Percentiles rank a stretch among this genome's conserved stretches.
These are phyloP conservation scores for Thecaphora thlaspeos DNA, from an alignment of 1,284 basidiomycete genomes.

Conservation along the genomic window DNA sequence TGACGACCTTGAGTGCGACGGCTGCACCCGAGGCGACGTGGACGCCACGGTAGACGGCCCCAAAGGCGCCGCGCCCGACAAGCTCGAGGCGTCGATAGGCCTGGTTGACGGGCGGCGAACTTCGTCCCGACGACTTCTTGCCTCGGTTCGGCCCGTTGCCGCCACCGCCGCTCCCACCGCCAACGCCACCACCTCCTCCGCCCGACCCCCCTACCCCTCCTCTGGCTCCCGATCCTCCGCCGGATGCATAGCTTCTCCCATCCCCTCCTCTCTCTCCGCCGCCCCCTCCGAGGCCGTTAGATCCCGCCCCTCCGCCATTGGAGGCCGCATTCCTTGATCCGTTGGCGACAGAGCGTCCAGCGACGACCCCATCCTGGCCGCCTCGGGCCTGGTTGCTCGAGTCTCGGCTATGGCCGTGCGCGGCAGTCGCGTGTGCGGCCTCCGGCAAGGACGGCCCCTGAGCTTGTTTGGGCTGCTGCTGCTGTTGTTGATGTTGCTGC, in stretches of 20 bases:
- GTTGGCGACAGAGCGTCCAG: no score
- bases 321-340: no score
- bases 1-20: conserved; percentile 96
- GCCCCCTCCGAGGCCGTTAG: conserved; percentile 7
- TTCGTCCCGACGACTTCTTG: conserved; percentile 11
- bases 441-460: no score
- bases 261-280: conserved; percentile 4
- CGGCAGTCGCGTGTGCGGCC: not conserved
- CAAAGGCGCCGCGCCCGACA: conserved; percentile 54
- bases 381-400: conserved; percentile 6
- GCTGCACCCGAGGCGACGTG: conserved; percentile 79
- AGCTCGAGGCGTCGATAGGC: conserved; percentile 51
- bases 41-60: conserved; percentile 59
- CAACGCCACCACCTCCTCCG: conserved; percentile 7
- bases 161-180: conserved; percentile 21
- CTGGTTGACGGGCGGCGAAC: conserved; percentile 21
- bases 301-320: no score
- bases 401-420: conserved; percentile 16
- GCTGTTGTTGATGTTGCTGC: no score
- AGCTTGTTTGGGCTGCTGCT: no score
- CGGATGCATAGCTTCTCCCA: not conserved
- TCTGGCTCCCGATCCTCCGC: not conserved
- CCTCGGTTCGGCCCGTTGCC: conserved; percentile 21
- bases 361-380: conserved; percentile 1
- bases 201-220: not conserved